Conservation (phyloP, 2,329 filamentous ascomycete species). For the Colletotrichum trifolii region DNA sequence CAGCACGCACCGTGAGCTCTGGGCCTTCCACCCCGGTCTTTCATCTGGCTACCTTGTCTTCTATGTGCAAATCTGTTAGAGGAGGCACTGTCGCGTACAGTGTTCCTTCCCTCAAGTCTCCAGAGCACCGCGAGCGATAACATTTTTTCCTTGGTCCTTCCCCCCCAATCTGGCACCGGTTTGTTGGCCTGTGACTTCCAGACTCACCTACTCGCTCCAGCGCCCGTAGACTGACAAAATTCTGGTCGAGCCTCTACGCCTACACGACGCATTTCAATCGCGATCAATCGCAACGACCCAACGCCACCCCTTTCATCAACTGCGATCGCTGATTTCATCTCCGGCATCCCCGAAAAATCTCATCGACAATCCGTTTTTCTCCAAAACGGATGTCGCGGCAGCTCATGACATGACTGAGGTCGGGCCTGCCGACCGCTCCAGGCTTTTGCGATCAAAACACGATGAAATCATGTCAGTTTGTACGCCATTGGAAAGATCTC, state of each 20-base stretch:
- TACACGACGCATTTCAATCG: constrained; percentile 38
- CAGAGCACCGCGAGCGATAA: constrained; percentile 30
- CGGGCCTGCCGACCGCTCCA: constrained; percentile 72
- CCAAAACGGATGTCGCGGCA: constrained; percentile 76
- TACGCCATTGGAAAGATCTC: constrained; percentile 56
- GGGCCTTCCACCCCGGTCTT: constrained; percentile 22
- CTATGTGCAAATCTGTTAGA: constrained; percentile 18
- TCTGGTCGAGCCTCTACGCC: constrained; percentile 37
- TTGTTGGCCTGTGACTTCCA: constrained; percentile 33
- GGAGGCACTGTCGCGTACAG: constrained; percentile 10
- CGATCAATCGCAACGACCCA: constrained; percentile 37
- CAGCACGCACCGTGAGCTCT: constrained; percentile 24
- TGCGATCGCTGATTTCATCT: constrained; percentile 44
- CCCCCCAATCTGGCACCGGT: constrained; percentile 35
- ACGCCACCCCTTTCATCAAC: constrained; percentile 36
- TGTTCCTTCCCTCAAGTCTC: constrained; percentile 3
- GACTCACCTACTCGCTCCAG: constrained; percentile 33
- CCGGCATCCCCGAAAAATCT: constrained; percentile 45
- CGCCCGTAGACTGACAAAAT: constrained; percentile 36
- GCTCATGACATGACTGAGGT: constrained; percentile 79
- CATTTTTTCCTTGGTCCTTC: constrained; percentile 37
- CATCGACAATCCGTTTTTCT: constrained; percentile 65
- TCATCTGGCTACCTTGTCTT: constrained; percentile 3
- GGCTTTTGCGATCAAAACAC: constrained; percentile 74
- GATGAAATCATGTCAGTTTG: constrained; percentile 69